Evolutionary conservation across 768 basidiomycete species (phyloP).

Genomic region (Boletus rex-veris): DNA sequence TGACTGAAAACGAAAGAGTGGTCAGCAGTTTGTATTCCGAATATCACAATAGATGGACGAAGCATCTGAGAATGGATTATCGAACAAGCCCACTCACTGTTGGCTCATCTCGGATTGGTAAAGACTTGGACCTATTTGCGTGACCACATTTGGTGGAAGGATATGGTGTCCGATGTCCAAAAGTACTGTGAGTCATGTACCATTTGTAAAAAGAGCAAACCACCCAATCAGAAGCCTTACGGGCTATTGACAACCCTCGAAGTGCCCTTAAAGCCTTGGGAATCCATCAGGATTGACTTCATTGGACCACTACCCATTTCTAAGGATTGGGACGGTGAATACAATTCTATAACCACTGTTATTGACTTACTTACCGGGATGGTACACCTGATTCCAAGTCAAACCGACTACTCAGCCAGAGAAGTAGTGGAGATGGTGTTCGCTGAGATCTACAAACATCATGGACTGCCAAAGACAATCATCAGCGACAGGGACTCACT

Average conservation of each 20-base stretch:
- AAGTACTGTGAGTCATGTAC: background rate
- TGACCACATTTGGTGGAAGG: slow-evolving; percentile 33
- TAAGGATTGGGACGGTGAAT: slow-evolving; percentile 3
- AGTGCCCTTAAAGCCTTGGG: slow-evolving; percentile 32
- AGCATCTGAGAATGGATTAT: slow-evolving; percentile 33
- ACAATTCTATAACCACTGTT: slow-evolving; percentile 27
- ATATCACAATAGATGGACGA: slow-evolving; percentile 1
- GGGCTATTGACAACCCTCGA: slow-evolving; percentile 26
- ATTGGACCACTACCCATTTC: slow-evolving; percentile 33
- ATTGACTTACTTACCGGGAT: slow-evolving; percentile 16
- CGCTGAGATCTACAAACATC: slow-evolving; percentile 32
- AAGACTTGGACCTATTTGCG: slow-evolving; percentile 32
- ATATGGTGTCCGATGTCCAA: slow-evolving; percentile 26
- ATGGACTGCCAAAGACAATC: slow-evolving; percentile 6
- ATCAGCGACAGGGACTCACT: slow-evolving; percentile 24
- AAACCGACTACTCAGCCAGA: slow-evolving; percentile 25
- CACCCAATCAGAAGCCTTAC: slow-evolving; percentile 24
- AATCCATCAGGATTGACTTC: slow-evolving; percentile 41
- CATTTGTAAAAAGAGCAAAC: slow-evolving; percentile 2
- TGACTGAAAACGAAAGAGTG: slow-evolving; percentile 5
- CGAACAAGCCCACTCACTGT: slow-evolving; percentile 35
- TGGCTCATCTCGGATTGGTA: slow-evolving; percentile 36
- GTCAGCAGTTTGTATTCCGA: slow-evolving; percentile 27
- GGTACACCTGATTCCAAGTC: slow-evolving; percentile 22
- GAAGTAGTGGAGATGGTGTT: slow-evolving; percentile 39